phyloP scores from a whole-genome alignment of 495 filamentous ascomycete genomes.

The Podospora fimiseda region DNA sequence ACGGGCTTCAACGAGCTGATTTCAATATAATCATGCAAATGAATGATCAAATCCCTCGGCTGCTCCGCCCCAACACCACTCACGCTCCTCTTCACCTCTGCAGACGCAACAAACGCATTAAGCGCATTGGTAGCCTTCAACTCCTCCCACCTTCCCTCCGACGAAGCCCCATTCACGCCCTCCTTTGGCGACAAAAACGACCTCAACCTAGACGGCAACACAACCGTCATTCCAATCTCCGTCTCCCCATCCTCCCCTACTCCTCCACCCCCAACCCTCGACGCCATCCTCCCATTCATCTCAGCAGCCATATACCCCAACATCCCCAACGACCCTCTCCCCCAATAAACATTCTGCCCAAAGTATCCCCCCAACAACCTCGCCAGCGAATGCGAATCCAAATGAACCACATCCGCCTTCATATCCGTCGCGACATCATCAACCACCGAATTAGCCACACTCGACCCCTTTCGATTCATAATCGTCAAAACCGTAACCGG shows the following conservation, averaged over 20 bases:
- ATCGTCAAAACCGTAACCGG: constrained; percentile 34
- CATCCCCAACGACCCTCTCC: constrained; percentile 38
- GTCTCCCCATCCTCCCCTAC: constrained; percentile 18
- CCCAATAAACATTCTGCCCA: constrained; percentile 51
- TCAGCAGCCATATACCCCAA: constrained; percentile 60
- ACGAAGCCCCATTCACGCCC: neutral
- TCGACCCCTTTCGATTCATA: constrained; percentile 29
- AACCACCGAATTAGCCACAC: constrained; percentile 27
- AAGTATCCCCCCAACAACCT: constrained; percentile 68
- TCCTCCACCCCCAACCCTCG: constrained; percentile 7
- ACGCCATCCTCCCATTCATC: constrained; percentile 30
- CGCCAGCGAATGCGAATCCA: constrained; percentile 76
- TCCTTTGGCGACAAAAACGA: constrained; percentile 15
- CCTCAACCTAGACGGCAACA: constrained; percentile 21
- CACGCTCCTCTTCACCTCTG: constrained; percentile 18
- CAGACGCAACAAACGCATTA: constrained; percentile 31
- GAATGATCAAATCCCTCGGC: constrained; percentile 52
- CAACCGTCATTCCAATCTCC: constrained; percentile 16
- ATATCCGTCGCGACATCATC: constrained; percentile 50
- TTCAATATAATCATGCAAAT: constrained; percentile 74
- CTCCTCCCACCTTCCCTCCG: constrained; percentile 38
- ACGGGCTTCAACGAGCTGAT: constrained; percentile 58
- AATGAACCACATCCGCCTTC: constrained; percentile 66
- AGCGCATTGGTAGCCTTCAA: constrained; percentile 36
- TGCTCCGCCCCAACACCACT: neutral